Conservation (phyloP, 371 early-diverging fungal species). For the Mucor plumbeus region DNA sequence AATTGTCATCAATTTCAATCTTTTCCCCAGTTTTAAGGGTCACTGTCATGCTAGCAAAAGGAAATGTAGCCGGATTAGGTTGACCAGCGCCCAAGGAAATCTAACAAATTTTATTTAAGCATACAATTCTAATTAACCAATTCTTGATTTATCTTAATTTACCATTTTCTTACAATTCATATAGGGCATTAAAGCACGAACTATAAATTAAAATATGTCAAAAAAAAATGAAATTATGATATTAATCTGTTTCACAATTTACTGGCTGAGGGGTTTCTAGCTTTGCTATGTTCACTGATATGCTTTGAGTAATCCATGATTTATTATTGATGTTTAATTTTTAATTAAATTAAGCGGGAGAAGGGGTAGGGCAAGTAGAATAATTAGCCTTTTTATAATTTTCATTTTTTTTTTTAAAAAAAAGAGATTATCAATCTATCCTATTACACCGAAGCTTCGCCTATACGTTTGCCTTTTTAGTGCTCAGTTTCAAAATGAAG, state of each 20-base stretch:
- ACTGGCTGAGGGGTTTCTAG: constrained; percentile 30
- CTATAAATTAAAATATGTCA: background rate
- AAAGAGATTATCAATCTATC: constrained; percentile 1
- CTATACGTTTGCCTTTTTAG: background rate
- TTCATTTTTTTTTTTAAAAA: background rate
- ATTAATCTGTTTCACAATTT: background rate
- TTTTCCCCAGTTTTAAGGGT: constrained; percentile 67
- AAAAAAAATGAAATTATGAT: background rate
- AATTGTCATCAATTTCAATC: constrained; percentile 49
- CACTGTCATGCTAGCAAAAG: constrained; percentile 66
- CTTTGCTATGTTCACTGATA: constrained; percentile 22
- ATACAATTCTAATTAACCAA: background rate
- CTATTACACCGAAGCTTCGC: background rate
- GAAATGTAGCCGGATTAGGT: constrained; percentile 78
- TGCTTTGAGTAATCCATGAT: constrained; percentile 21
- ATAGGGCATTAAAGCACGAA: constrained; percentile 24
- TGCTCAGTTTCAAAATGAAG: background rate
- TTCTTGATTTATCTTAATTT: background rate
- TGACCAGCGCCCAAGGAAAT: constrained; percentile 74
- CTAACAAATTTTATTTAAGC: constrained; percentile 29
- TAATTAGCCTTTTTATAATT: constrained; percentile 2
- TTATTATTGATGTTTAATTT: background rate
- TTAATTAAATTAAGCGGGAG: background rate
- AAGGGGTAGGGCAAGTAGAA: background rate
- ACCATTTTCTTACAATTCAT: constrained; percentile 51